phyloP scores from a whole-genome alignment of 257 asterid species.

The Parsonsia alboflavescens region DNA sequence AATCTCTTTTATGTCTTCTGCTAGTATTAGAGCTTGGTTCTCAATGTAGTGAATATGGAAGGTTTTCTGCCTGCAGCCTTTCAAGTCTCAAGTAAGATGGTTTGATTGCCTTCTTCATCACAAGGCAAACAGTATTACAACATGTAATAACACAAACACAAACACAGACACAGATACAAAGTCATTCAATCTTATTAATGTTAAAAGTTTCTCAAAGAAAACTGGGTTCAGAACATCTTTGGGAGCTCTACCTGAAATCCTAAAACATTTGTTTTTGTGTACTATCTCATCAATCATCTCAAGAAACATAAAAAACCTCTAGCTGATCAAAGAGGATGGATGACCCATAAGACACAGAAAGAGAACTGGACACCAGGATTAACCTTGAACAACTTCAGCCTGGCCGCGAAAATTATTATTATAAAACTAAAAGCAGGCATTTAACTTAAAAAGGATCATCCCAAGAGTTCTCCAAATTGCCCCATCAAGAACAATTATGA shows the following conservation, averaged over 20 bases:
- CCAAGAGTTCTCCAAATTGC: neutral
- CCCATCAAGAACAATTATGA: slow-evolving; percentile 16
- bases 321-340: slow-evolving; percentile 13
- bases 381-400: slow-evolving; percentile 13
- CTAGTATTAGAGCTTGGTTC: no score
- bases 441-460: slow-evolving; percentile 18
- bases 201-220: slow-evolving; percentile 5
- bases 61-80: no score
- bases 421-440: neutral
- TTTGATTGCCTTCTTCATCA: no score
- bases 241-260: slow-evolving; percentile 4
- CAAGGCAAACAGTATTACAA: neutral
- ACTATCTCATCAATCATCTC: slow-evolving; percentile 4
- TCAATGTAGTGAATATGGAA: no score
- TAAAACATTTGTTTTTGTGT: neutral
- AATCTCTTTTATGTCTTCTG: no score
- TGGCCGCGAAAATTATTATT: slow-evolving; percentile 1
- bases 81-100: no score
- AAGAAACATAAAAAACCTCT: slow-evolving; percentile 9
- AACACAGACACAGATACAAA: no score
- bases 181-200: slow-evolving; percentile 1
- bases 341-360: slow-evolving; percentile 14
- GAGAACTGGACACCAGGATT: slow-evolving; percentile 38
- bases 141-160: no score
- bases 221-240: neutral